Conservation (phyloP, 352 stramenopile species). For the Thraustochytrium sp. region DNA sequence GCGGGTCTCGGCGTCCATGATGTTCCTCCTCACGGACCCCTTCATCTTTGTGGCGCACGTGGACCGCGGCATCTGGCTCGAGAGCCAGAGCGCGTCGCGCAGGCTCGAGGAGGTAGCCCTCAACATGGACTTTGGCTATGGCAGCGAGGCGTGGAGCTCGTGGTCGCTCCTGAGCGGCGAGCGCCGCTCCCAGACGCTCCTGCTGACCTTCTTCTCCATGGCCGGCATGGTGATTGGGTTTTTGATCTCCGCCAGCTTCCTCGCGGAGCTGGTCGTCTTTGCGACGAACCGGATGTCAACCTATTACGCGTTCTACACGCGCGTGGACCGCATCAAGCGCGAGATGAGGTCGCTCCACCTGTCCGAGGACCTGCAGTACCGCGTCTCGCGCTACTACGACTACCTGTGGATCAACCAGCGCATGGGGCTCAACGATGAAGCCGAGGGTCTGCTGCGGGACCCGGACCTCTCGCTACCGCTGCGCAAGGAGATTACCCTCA, state of each 20-base stretch:
- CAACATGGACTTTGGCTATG: background rate
- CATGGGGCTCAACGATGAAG: conserved; percentile 35
- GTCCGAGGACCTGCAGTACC: conserved; percentile 18
- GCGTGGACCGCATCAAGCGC: conserved; percentile 37
- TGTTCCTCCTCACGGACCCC: background rate
- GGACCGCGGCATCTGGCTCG: background rate
- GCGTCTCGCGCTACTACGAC: conserved; percentile 45
- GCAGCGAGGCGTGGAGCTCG: background rate
- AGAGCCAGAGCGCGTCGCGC: too few relatives aligned
- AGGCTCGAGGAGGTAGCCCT: background rate
- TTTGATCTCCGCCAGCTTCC: conserved; percentile 40
- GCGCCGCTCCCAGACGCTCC: background rate
- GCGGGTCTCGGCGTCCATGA: background rate
- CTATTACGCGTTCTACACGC: conserved; percentile 36
- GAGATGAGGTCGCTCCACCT: conserved; percentile 31
- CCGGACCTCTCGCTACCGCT: conserved; percentile 35
- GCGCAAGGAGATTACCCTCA: conserved; percentile 2
- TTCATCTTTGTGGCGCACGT: background rate
- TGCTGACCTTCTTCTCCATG: background rate
- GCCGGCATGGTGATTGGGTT: conserved; percentile 28
- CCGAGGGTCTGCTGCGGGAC: background rate
- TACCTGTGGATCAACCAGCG: conserved; percentile 45
- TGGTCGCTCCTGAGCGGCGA: background rate
- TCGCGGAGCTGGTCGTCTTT: conserved; percentile 21
- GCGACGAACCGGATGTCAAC: conserved; percentile 33